These are phyloP conservation scores for Pulveroboletus sp. DNA, from an alignment of 768 basidiomycete species.

Conservation along the genomic window DNA sequence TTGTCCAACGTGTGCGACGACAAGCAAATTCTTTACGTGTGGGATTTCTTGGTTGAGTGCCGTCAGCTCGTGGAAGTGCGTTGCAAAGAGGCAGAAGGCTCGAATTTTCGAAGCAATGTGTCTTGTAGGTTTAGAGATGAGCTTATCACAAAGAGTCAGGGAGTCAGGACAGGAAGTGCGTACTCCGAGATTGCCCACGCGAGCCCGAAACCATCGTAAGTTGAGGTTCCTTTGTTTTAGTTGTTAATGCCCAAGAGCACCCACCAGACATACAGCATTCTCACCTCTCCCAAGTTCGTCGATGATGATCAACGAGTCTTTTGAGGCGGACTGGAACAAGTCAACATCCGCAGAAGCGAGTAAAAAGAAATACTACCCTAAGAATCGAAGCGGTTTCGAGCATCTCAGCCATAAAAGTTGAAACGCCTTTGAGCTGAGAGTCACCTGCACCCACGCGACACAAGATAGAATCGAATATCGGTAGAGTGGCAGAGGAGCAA, in stretches of 20 bases:
- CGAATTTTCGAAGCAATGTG: constrained; percentile 90
- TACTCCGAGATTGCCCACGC: constrained; percentile 99
- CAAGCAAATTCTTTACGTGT: constrained; percentile 92
- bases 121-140: constrained; percentile 38
- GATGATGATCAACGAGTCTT: constrained; percentile 92
- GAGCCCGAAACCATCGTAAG: constrained; percentile 95
- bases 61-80: constrained; percentile 97
- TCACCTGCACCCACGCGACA: constrained; percentile 97
- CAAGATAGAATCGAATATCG: constrained; percentile 92
- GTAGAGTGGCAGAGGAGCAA: constrained; percentile 77
- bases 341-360: background rate
- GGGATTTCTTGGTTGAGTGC: constrained; percentile 79
- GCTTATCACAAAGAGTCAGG: background rate
- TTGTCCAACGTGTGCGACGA: constrained; percentile 83
- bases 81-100: constrained; percentile 94
- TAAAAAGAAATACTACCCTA: constrained; percentile 45
- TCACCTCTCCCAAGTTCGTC: constrained; percentile 91
- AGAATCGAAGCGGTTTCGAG: constrained; percentile 96
- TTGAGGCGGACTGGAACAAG: constrained; percentile 69
- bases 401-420: constrained; percentile 99
- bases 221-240: constrained; percentile 69
- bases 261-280: background rate
- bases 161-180: constrained; percentile 15
- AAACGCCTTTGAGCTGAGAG: constrained; percentile 95
- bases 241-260: constrained; percentile 1